Base-by-base conservation (phyloP, 208 protist species). In the Wallacemonas sp. region DNA sequence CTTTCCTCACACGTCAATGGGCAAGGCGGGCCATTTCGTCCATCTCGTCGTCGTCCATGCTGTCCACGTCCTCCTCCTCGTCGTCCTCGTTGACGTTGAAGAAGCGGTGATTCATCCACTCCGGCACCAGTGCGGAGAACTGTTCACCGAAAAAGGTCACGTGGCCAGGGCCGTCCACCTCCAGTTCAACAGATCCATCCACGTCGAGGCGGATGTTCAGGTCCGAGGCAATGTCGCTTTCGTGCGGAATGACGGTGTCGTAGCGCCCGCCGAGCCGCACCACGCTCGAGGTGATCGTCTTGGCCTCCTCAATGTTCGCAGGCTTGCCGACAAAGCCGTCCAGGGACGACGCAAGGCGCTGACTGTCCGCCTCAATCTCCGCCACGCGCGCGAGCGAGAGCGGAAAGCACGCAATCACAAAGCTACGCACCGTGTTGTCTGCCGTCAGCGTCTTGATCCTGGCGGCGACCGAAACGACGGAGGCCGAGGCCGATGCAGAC, bases 91-190 rank as follows among this genome's bases (percentile, higher is more conserved):
- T 68, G 26, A 89, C 68, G 41, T 31, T 63, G 57, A 86, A 84
- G 38, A 86, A 74, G 46, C 64, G 61, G 49, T 89, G 79, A 41
- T 73, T 77, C 54, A 79, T 62, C 80, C 83, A 89, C 67, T 91
- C 78, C 2, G 82, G 79, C 12, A 91, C 76, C 3, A 86, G 71
- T 8, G 75, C 48, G 10, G 79, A 78, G 67, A 75, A 76, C 65
- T 92, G 84, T 66, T 91, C 83, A 0, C 90, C 90, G 18, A 76
- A 87, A 41, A 95, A 87, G 1, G 79, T 83, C 28, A 93, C 83
- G 38, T 71, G 68, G 29, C 87, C 87, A 2, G 90, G 90, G 0
- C 90, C 90, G 28, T 81, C 73, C 61, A 93, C 86, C 20, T 74
- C 72, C 36, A 95, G 73, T 70, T 74, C 70, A 14, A 82, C 84